These are phyloP conservation scores for Pyricularia grisea DNA, from an alignment of 2,329 filamentous ascomycete species.

Conservation along the genomic window DNA sequence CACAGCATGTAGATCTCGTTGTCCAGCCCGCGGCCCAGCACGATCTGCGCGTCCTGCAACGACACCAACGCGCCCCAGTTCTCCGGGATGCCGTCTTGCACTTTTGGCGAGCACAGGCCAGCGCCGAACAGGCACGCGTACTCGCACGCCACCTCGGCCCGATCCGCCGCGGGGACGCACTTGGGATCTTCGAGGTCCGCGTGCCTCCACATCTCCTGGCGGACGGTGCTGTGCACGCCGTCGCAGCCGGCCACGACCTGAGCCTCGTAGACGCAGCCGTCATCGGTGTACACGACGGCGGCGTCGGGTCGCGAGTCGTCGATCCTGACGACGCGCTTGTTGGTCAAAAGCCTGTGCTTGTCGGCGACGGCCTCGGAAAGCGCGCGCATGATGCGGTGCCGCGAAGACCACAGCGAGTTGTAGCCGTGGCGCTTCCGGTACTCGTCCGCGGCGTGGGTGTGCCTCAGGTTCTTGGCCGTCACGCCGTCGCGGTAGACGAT, in stretches of 20 bases:
- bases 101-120: too few species aligned
- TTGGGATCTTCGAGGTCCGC: too few species aligned
- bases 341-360: slow-evolving; percentile 21
- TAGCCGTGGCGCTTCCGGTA: too few species aligned
- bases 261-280: slow-evolving; percentile 30
- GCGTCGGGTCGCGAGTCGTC: slow-evolving; percentile 15
- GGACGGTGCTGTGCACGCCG: slow-evolving; percentile 54
- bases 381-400: slow-evolving; percentile 21
- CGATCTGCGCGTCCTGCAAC: too few species aligned
- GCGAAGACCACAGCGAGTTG: slow-evolving; percentile 14
- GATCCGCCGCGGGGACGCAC: too few species aligned
- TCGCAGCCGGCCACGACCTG: slow-evolving; percentile 88
- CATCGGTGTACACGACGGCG: slow-evolving; percentile 16
- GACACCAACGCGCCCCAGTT: too few species aligned
- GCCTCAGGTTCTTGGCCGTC: slow-evolving; percentile 6
- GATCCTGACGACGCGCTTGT: slow-evolving; percentile 19
- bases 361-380: slow-evolving; percentile 23
- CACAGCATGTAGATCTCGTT: too few species aligned
- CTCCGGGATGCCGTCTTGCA: too few species aligned
- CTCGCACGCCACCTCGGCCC: too few species aligned
- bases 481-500: slow-evolving; percentile 10
- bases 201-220: slow-evolving; percentile 8
- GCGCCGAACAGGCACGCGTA: too few species aligned
- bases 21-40: too few species aligned
- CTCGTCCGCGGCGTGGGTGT: too few species aligned